Conservation (phyloP, 192 early-diverging fungal species). For the Linnemannia hyalina region DNA sequence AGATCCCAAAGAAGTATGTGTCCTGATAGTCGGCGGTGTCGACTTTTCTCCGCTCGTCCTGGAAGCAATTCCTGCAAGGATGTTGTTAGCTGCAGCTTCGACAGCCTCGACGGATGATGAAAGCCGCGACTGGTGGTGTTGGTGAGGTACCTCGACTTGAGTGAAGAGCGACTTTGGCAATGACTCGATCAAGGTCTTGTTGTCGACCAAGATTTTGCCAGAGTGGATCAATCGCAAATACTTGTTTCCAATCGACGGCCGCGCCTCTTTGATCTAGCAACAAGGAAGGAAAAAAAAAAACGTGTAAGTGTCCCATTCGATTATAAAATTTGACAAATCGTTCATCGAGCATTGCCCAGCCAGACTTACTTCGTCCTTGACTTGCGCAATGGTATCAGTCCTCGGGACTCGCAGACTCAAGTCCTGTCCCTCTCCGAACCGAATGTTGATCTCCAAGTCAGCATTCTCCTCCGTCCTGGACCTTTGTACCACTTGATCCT, state of each 20-base stretch:
- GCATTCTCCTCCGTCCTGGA: conserved; percentile 3
- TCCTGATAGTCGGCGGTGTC: neutral
- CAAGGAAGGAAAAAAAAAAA: neutral
- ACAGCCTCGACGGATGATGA: conserved; percentile 40
- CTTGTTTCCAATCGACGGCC: conserved; percentile 50
- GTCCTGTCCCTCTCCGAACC: conserved; percentile 49
- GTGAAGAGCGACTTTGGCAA: conserved; percentile 41
- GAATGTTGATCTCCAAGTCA: conserved; percentile 42
- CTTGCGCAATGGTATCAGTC: conserved; percentile 51
- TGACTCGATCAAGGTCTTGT: conserved; percentile 48
- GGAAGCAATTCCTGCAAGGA: conserved; percentile 41
- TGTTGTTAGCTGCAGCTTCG: conserved; percentile 40
- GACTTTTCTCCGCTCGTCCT: conserved; percentile 27
- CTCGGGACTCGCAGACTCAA: conserved; percentile 35
- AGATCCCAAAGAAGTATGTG: conserved; percentile 32
- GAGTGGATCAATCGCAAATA: conserved; percentile 66
- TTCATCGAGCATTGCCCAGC: neutral
- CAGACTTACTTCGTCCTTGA: conserved; percentile 62
- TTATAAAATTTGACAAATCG: no score
- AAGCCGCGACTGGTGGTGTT: conserved; percentile 25
- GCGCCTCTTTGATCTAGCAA: conserved; percentile 50
- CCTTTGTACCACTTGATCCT: neutral
- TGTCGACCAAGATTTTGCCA: conserved; percentile 60
- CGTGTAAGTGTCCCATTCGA: neutral
- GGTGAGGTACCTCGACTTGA: conserved; percentile 29